Percentiles rank a stretch among this genome's conserved stretches.
Conservation (phyloP, 1,139 yeast species). For the Taphrina wiesneri region DNA sequence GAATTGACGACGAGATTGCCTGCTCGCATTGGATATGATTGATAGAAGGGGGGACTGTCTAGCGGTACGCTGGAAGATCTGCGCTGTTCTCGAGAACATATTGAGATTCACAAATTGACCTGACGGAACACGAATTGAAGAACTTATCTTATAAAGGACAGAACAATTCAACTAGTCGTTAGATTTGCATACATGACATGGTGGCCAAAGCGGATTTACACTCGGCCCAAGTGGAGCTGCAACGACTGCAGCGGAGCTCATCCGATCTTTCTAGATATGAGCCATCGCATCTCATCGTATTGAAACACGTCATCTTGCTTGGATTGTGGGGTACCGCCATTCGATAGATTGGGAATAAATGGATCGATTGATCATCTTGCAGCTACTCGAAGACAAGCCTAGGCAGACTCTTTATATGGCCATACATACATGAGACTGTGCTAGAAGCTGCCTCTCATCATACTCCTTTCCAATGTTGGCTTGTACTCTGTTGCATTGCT, state of each 20-base stretch:
- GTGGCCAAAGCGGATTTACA: background rate
- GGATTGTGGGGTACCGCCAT: no score
- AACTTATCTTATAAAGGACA: no score
- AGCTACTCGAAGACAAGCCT: no score
- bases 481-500: background rate
- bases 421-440: no score
- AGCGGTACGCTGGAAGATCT: constrained; percentile 12
- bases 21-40: background rate
- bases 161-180: no score
- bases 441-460: background rate
- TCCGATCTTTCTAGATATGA: background rate
- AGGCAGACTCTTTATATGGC: no score
- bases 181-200: background rate
- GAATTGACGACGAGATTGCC: constrained; percentile 5
- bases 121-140: no score
- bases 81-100: constrained; percentile 18
- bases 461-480: background rate
- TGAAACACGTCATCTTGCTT: background rate
- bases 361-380: no score
- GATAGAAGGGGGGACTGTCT: background rate
- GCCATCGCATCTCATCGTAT: constrained; percentile 1
- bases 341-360: no score
- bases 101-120: no score
- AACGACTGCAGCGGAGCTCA: background rate
- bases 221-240: background rate